Evolutionary conservation across 148 eudicot genomes (phyloP), one percentile per base, ranked within the genome.

Genomic region (Drosera capensis): DNA sequence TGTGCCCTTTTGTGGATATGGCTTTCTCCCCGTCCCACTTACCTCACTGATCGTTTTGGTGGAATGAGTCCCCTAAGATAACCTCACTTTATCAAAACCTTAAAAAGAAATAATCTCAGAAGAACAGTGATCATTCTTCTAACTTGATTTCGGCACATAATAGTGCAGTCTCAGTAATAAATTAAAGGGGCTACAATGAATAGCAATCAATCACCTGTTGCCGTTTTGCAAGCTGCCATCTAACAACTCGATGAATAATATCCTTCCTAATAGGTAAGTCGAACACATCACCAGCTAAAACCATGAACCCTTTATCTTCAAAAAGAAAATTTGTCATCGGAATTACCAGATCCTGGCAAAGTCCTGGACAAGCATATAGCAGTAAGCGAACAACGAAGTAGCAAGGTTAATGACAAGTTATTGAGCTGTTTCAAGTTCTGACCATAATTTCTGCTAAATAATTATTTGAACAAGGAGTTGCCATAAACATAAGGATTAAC

Each of bases 181-280:
- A 34, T 11, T 34, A 34, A 11, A 34, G 5, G 14, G n/a, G 13
- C 11, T 4, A 4, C 6, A 2, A 34, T 34, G 38, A 17, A 13
- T 19, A 13, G 39, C n/a, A 28, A 48, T n/a, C 6, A 45, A 46
- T 54, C 29, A 90, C 99, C 95, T 90, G 95, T 56, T 67, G 99
- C 29, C 95, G 73, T 65, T 90, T 90, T 23, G 99, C 99, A 57
- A 90, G 99, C 71, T 90, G 99, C 95, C 95, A 90, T 60, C 85
- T 71, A 14, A 90, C 95, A 66, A 90, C 94, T 47, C 93, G 90
- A 57, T 90, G 99, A 37, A 90, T 65, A 49, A 90, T 85, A 58
- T 90, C 99, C 61, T 90, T 90, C 64, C 94, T 73, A 34, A 90
- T 76, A 61, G 99, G 99, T 20, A 85, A 78, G 61, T 90, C 99